Percentiles rank a stretch among this genome's conserved stretches.
Evolutionary conservation across 148 eudicot species (phyloP).

Genomic region (Silene latifolia): DNA sequence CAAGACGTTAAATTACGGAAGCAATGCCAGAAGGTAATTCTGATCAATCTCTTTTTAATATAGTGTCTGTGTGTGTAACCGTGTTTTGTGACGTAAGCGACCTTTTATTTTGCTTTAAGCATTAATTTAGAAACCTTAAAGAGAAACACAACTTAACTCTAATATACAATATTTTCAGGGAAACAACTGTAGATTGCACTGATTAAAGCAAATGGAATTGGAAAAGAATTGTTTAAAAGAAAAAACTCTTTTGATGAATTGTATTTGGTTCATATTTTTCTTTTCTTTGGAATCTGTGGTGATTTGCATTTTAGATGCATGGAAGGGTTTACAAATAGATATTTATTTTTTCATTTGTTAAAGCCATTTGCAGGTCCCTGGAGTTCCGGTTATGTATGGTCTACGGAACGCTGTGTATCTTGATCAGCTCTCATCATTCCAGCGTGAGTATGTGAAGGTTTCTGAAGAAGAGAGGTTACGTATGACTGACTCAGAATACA

Average conservation of each 20-base stretch:
- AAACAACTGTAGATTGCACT: no score
- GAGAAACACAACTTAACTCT: not conserved
- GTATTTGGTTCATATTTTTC: no score
- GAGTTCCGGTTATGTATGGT: constrained; percentile 75
- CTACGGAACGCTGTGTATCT: constrained; percentile 69
- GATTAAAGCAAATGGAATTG: no score
- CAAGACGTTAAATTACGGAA: constrained; percentile 70
- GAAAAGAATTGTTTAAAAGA: no score
- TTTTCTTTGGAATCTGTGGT: not conserved
- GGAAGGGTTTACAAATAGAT: not conserved
- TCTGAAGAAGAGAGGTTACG: constrained; percentile 68
- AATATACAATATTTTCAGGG: not conserved
- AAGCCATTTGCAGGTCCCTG: constrained; percentile 49
- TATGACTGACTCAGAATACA: constrained; percentile 51
- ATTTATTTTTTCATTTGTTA: not conserved
- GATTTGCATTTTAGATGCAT: constrained; percentile 3
- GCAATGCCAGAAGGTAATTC: constrained; percentile 56
- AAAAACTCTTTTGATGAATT: not conserved
- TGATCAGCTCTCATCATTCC: constrained; percentile 53
- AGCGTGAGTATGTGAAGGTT: constrained; percentile 55
- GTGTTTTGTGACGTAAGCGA: not conserved
- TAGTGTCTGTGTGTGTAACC: not conserved
- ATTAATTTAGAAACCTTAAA: not conserved
- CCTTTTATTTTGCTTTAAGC: not conserved
- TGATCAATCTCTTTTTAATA: not conserved